Evolutionary conservation across 768 basidiomycete species (phyloP).

Genomic region (Fomitopsis pulvina): DNA sequence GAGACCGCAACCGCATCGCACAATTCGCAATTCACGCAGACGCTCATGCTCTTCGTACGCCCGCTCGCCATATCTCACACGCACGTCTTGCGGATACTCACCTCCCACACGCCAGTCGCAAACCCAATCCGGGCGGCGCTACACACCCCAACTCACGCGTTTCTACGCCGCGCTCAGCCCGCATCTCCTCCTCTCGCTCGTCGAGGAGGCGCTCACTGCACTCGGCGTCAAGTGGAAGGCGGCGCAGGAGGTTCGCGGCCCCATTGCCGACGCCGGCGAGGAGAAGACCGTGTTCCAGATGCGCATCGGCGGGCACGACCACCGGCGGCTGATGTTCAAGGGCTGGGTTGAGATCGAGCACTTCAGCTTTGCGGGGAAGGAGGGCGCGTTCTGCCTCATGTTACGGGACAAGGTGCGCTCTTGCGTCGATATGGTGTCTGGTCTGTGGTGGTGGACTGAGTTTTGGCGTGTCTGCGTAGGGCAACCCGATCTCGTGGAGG

Average conservation of each 20-base stretch:
- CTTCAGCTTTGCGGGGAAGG: constrained; percentile 40
- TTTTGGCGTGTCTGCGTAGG: constrained; percentile 35
- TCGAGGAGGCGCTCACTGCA: constrained; percentile 46
- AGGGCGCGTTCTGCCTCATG: constrained; percentile 67
- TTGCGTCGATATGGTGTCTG: constrained; percentile 9
- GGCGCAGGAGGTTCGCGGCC: constrained; percentile 20
- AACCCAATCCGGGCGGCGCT: constrained; percentile 64
- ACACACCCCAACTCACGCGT: constrained; percentile 71
- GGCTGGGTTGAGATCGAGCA: constrained; percentile 71
- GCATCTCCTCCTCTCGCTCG: constrained; percentile 40
- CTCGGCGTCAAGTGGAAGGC: constrained; percentile 46
- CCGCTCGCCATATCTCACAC: not conserved
- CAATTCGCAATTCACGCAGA: constrained; percentile 72
- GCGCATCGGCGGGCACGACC: constrained; percentile 66
- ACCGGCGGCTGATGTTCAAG: constrained; percentile 56
- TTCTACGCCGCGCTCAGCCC: constrained; percentile 68
- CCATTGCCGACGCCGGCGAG: constrained; percentile 1
- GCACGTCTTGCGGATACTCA: not conserved
- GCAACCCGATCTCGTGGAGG: constrained; percentile 75
- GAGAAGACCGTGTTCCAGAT: constrained; percentile 20
- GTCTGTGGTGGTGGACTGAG: constrained; percentile 1
- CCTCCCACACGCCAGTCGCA: constrained; percentile 49
- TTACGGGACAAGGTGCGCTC: constrained; percentile 59
- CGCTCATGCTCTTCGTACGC: constrained; percentile 76
- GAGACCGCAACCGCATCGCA: constrained; percentile 45